Conservation (phyloP, 257 asterid genomes). For the Agastache rugosa region DNA sequence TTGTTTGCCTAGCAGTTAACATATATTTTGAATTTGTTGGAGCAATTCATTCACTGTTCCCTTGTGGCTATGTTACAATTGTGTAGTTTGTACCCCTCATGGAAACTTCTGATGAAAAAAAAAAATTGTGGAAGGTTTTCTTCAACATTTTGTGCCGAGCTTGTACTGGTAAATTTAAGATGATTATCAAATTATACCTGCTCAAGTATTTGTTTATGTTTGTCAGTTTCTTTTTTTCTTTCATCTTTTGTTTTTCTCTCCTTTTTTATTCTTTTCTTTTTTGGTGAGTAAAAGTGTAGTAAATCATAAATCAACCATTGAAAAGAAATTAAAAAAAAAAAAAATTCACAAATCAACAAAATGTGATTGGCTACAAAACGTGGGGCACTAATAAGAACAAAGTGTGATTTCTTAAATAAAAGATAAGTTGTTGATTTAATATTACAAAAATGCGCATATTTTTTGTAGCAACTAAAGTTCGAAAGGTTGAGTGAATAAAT, state of each 20-base stretch:
- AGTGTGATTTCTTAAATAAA: background rate
- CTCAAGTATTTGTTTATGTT: background rate
- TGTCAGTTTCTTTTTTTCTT: background rate
- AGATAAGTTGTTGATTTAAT: background rate
- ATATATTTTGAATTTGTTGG: slow-evolving; percentile 20
- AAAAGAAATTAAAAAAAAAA: too few species aligned
- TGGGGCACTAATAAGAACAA: background rate
- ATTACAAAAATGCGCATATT: background rate
- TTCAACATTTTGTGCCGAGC: background rate
- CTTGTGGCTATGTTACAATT: slow-evolving; percentile 9
- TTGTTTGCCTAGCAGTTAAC: slow-evolving; percentile 21
- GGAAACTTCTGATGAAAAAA: slow-evolving; percentile 7
- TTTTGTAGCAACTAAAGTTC: background rate
- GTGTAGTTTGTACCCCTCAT: slow-evolving; percentile 15
- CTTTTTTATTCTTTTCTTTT: background rate
- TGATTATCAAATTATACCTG: background rate
- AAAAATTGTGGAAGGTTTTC: background rate
- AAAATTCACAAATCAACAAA: background rate
- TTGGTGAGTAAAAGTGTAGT: background rate
- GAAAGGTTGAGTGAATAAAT: background rate
- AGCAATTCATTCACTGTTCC: slow-evolving; percentile 26
- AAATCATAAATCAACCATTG: background rate
- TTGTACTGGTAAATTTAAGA: background rate
- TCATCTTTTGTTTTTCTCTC: background rate
- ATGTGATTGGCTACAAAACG: background rate